Evolutionary conservation across 2,329 filamentous ascomycete genomes (phyloP).

Genomic region (Diplocarpon mali): DNA sequence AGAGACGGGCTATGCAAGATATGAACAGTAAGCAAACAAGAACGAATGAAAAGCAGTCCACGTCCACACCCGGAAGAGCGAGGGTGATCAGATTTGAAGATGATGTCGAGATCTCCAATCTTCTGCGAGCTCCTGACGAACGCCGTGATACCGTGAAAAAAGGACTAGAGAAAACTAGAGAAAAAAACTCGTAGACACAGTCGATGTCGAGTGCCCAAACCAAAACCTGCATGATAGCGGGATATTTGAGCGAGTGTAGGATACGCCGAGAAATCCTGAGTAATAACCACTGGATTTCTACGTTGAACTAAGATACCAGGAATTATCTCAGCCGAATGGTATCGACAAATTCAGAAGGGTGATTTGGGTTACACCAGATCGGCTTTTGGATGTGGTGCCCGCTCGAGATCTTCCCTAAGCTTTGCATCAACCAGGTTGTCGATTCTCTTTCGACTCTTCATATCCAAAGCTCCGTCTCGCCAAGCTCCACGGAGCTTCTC

Average conservation of each 20-base stretch:
- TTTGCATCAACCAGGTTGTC: slow-evolving; percentile 38
- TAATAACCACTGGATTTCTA: neutral
- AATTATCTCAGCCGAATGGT: neutral
- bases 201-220: slow-evolving; percentile 13
- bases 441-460: slow-evolving; percentile 46
- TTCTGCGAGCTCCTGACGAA: slow-evolving; percentile 25
- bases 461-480: slow-evolving; percentile 41
- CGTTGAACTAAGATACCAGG: neutral
- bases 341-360: slow-evolving; percentile 1
- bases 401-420: slow-evolving; percentile 41
- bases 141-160: slow-evolving; percentile 26
- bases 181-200: slow-evolving; percentile 17
- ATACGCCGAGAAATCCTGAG: slow-evolving; percentile 4
- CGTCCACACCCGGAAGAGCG: slow-evolving; percentile 15
- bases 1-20: slow-evolving; percentile 19
- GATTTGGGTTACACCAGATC: slow-evolving; percentile 13
- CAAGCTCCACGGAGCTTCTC: slow-evolving; percentile 40
- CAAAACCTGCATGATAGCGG: slow-evolving; percentile 16
- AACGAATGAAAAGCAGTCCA: slow-evolving; percentile 15
- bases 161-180: too few species aligned
- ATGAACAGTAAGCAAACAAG: slow-evolving; percentile 23
- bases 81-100: slow-evolving; percentile 16
- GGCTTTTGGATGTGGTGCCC: slow-evolving; percentile 17
- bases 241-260: slow-evolving; percentile 6
- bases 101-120: slow-evolving; percentile 25